Base-by-base conservation (phyloP, 306 rosid species). In the Citrullus mucosospermus region DNA sequence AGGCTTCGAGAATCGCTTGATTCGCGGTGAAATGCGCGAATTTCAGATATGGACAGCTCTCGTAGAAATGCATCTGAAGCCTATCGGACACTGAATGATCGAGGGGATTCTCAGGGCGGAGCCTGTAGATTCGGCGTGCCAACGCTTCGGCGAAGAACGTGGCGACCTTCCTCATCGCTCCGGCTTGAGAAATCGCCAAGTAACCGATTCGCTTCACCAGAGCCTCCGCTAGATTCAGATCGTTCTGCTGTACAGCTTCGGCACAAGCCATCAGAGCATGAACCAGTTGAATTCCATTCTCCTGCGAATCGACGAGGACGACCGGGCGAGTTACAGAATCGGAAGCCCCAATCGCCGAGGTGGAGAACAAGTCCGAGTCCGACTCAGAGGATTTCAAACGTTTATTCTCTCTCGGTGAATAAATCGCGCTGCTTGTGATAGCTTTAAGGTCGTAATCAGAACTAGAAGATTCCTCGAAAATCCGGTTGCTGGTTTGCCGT, bases 1-100 rank as follows among this genome's bases (percentile, higher is more conserved):
- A 90, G 0, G 96, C 97, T 86, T 95, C 99, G 0, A 90, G 89
- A 20, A 95, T 92, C 48, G 99, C 99, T 32, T 92, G 99, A 41
- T 95, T 95, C 0, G 99, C 93, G 0, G 99, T 95, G 90, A 95
- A 95, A 75, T 92, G 99, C 0, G 99, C 99, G 83, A 95, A 95
- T 74, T 95, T 95, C 36, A 92, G 86, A 60, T 92, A 92, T 0
- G 99, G 99, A 12, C 97, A 88, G 54, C 92, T 85, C 76, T 95
- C 99, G 85, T 95, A 95, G 84, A 95, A 95, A 80, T 95, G 96
- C 83, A 87, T 86, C 86, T 92, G 98, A 0, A 95, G 90, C 50
- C 85, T 18, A 38, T 95, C 96, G 18, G 92, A 82, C 44, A 86
- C 48, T 1, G 92, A 82, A 17, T 84, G 87, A 74, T 94, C 89